These are phyloP conservation scores for Sporothrix brasiliensis DNA, from an alignment of 2,329 filamentous ascomycete genomes.

Conservation along the genomic window DNA sequence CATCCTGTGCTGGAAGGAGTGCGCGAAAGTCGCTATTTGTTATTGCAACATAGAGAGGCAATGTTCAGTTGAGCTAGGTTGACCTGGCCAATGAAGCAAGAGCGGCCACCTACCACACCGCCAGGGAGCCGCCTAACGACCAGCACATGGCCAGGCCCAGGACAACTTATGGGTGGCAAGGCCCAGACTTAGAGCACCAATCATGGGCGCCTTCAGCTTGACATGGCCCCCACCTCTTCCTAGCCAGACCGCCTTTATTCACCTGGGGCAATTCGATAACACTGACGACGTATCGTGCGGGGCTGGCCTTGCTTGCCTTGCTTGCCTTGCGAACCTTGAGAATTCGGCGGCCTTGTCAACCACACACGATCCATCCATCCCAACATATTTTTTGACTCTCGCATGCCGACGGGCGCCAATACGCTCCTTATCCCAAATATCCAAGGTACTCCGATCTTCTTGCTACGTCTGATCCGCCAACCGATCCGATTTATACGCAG, in stretches of 20 bases:
- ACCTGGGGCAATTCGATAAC: conserved; percentile 18
- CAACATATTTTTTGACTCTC: not conserved
- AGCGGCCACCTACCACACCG: not conserved
- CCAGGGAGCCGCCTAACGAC: not conserved
- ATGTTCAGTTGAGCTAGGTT: not conserved
- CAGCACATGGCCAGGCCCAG: not conserved
- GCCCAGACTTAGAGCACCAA: not conserved
- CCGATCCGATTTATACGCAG: not conserved
- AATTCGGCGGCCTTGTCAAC: not conserved
- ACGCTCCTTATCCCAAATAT: not conserved
- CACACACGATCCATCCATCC: conserved; percentile 3
- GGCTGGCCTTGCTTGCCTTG: conserved; percentile 6
- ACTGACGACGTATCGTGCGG: not conserved
- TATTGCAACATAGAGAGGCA: not conserved
- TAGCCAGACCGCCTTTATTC: conserved; percentile 21
- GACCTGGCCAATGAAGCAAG: conserved; percentile 6
- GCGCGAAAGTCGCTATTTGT: conserved; percentile 5
- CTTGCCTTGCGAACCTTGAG: not conserved
- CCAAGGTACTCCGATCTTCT: no score
- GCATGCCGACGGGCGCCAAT: not conserved
- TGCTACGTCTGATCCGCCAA: not conserved
- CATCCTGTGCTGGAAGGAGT: not conserved
- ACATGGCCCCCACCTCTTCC: conserved; percentile 4
- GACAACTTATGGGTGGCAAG: conserved; percentile 8
- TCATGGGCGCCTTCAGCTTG: not conserved